Percentiles rank a stretch among this genome's conserved stretches.
These are phyloP conservation scores for Epichloe sibirici DNA, from an alignment of 2,329 filamentous ascomycete species.

Conservation along the genomic window DNA sequence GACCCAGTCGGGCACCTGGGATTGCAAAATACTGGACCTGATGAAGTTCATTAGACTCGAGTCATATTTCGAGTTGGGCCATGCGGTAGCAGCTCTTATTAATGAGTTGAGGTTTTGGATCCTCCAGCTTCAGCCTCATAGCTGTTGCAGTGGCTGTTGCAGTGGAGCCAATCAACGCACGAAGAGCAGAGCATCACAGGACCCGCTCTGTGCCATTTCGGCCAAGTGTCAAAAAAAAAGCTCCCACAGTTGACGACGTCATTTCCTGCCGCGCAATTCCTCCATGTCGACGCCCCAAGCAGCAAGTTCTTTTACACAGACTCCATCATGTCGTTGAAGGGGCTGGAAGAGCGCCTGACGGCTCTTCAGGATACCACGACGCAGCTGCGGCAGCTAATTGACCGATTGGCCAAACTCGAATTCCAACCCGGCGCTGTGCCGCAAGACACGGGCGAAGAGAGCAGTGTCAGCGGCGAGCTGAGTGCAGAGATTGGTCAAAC, in stretches of 20 bases:
- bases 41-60: no score
- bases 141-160: not conserved
- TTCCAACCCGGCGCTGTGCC: conserved; percentile 48
- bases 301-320: not conserved
- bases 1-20: not conserved
- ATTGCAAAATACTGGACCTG: not conserved
- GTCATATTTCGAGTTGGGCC: no score
- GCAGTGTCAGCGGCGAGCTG: conserved; percentile 55
- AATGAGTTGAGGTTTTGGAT: no score
- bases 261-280: not conserved
- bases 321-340: conserved; percentile 40
- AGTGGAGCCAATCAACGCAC: not conserved
- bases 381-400: conserved; percentile 47
- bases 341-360: conserved; percentile 47
- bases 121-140: not conserved
- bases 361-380: conserved; percentile 48
- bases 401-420: conserved; percentile 43
- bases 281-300: not conserved
- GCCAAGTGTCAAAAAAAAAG: conserved; percentile 3
- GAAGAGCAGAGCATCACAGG: not conserved
- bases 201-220: not conserved
- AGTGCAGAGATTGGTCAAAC: conserved; percentile 68
- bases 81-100: no score
- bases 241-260: not conserved
- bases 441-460: conserved; percentile 34